Base-by-base conservation (phyloP, 768 basidiomycete species). In the Rhodosporidiobolus sp. region DNA sequence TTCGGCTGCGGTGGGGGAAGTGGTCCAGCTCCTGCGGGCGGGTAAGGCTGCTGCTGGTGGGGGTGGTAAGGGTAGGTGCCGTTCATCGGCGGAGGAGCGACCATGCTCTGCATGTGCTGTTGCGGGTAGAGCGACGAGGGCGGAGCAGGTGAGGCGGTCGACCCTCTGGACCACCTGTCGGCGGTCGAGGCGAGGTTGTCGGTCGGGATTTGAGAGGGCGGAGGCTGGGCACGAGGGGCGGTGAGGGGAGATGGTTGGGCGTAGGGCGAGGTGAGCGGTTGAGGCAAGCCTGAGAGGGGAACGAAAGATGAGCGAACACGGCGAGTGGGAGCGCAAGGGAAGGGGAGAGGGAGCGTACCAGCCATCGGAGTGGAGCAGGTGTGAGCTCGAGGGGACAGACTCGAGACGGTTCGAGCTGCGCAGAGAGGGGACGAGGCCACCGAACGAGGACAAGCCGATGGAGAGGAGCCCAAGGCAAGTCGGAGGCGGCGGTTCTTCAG, bases 141-240 rank as follows among this genome's bases (percentile, higher is more conserved):
- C 35, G 74, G 72, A 17, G 62, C 62, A 4, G 72, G 72, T 0
- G 56, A 52, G 32, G 65, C 65, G 4, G 66, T 65, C 19, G 28
- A 50, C 1, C 69, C 72, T 4, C 58, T 28, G 3, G 53, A 28
- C 69, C 76, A 72, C 8, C 45, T 38, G 28, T 69, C 67, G 5
- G 70, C 70, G 5, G 64, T 66, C 1, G 20, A 46, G 16, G 67
- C 62, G 26, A 76, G 67, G 20, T 64, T 54, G 22, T 76, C 70
- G 22, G 70, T 69, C n/a, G 70, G 74, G 64, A 76, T 76, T 10
- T 63, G 56, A 4, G 65, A 67, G 3, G 74, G 74, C 19, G 74
- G 74, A 11, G 70, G 67, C 28, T 72, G 67, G 0, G 74, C 56
- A 0, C 70, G 45, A 0, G 70, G 74, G 0, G 74, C 74, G 6